Evolutionary conservation across 2,329 filamentous ascomycete genomes (phyloP), one percentile per base, ranked within the genome.

Genomic region (Hypoxylon sp.): DNA sequence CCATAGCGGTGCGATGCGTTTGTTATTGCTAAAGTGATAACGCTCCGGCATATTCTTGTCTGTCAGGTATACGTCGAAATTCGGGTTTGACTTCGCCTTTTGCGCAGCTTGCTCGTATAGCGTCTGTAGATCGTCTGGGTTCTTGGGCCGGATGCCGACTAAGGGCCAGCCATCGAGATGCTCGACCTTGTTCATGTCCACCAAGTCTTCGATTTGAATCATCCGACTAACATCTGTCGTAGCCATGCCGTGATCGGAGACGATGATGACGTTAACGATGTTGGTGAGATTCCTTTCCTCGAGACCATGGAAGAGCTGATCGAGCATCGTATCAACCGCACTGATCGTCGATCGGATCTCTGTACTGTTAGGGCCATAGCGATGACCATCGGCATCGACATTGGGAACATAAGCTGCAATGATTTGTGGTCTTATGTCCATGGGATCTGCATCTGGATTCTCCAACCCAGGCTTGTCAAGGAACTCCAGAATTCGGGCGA

Each of bases 231-330:
- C 88, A 65, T 94, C 92, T 0, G 96, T 98, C 0, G 94, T 97
- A 1, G 96, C 96, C 96, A 99, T 99, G 55, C 96, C 96, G 77
- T 99, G 96, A 77, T 99, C 96, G 0, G 94, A 98, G 2, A 99
- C 95, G n/a, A 99, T 86, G 34, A 99, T 90, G 6, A 99, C 87
- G 72, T 99, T 99, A 76, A 98, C 93, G 66, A 99, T 92, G 19
- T 91, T 78, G 0, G 94, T 97, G 55, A 99, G 82, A 77, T 98
- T 98, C 52, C 96, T 90, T 50, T 86, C 81, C 67, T 94, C 88
- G 0, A 99, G 84, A 0, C 94, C 94, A 1, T 83, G 79, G 75
- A 98, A 91, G 1, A 99, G 82, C 21, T 86, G 79, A 28, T 89
- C 91, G 25, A 99, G 83, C 93, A 98, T 97, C 1, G 80, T 81